Conservation (phyloP, 768 basidiomycete species). For the Termitomyces sp. region DNA sequence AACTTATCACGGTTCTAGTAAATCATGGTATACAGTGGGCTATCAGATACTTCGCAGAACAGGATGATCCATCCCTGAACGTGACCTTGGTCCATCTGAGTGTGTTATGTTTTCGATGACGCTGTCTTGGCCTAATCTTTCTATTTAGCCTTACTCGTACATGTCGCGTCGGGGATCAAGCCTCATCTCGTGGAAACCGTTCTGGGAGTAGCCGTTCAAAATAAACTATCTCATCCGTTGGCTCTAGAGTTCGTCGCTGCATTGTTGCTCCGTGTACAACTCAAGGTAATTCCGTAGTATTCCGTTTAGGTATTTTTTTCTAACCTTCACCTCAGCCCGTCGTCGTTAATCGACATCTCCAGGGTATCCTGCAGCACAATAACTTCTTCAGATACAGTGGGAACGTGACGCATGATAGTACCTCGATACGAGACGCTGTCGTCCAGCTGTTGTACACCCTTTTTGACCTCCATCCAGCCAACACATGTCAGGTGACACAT, state of each 20-base stretch:
- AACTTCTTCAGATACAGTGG: slow-evolving; percentile 50
- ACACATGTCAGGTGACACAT: slow-evolving; percentile 83
- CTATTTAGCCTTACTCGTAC: slow-evolving; percentile 25
- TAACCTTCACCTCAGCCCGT: slow-evolving; percentile 45
- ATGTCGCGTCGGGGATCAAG: slow-evolving; percentile 33
- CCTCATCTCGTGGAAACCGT: slow-evolving; percentile 67
- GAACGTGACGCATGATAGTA: slow-evolving; percentile 14
- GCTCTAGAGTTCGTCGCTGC: slow-evolving; percentile 40
- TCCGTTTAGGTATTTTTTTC: not conserved
- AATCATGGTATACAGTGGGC: slow-evolving; percentile 51
- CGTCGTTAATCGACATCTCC: slow-evolving; percentile 69
- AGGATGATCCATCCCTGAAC: slow-evolving; percentile 15
- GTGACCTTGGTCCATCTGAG: slow-evolving; percentile 31
- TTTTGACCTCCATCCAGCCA: slow-evolving; percentile 72
- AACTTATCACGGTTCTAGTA: slow-evolving; percentile 25
- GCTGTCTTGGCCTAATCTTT: slow-evolving; percentile 4
- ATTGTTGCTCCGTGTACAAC: slow-evolving; percentile 32
- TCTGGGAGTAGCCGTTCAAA: slow-evolving; percentile 56
- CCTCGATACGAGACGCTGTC: slow-evolving; percentile 38
- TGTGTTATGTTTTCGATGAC: slow-evolving; percentile 19
- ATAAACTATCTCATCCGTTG: slow-evolving; percentile 40
- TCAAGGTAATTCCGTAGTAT: slow-evolving; percentile 52
- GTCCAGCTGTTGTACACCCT: slow-evolving; percentile 56
- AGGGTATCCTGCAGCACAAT: slow-evolving; percentile 68
- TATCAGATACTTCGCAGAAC: slow-evolving; percentile 39